Evolutionary conservation across 805 yeast genomes (phyloP), one percentile per base, ranked within the genome.

Genomic region (Cyberlindnera bimundalis): DNA sequence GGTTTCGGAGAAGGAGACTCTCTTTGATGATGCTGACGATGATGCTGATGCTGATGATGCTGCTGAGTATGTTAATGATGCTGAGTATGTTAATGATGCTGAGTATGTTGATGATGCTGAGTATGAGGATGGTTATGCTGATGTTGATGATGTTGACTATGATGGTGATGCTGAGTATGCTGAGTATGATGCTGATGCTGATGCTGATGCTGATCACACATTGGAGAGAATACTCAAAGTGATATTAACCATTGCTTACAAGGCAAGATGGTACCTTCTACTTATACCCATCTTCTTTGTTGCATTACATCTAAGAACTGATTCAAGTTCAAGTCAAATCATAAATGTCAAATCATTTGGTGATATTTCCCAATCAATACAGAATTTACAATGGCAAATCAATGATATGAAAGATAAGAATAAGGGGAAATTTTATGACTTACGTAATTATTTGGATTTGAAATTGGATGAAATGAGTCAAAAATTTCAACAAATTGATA

Each of bases 341-440:
- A 40, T 45, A 9, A 48, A 41, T 38, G 40, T 48, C 16, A 31
- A 39, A 14, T 44, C 49, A 1, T 40, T 50, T 14, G 42, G 38
- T 12, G 59, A 55, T 28, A 45, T 55, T 5, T 43, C 58, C 15
- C 52, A 37, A 25, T 45, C 55, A 3, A 26, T 56, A 4, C 45
- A 48, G 9, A 37, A 43, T 19, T 37, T 56, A 13, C 60, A 56
- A 37, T 47, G 44, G 42, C 59, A 54, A 35, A 52, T 56, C 19
- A 53, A 54, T 29, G 59, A 56, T 14, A 13, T 48, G 5, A 46
- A 51, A 32, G 13, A 37, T 11, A 54, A 43, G 40, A 40, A 54
- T n/a, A 51, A 51, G 39, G 25, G 29, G 13, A 44, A 47, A 26
- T 24, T 52, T 6, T 33, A 41, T 16, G 59, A 56, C 7, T 38